phyloP scores from a whole-genome alignment of 1,284 basidiomycete genomes.

The Prillingera fragicola region DNA sequence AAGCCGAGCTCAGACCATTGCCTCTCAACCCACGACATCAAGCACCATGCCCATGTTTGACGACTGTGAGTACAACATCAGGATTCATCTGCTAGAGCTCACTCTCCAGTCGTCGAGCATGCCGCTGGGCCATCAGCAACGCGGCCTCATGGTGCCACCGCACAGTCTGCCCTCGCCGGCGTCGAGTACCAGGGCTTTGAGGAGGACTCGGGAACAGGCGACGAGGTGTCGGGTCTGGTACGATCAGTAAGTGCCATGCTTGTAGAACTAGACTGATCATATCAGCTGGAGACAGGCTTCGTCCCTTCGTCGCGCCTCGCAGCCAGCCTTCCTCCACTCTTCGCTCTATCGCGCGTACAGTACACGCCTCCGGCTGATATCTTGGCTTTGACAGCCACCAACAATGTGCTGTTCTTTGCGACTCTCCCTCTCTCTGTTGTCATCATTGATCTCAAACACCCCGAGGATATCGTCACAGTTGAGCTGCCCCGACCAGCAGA shows the following conservation, averaged over 20 bases:
- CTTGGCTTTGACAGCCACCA: constrained; percentile 70
- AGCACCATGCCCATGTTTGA: constrained; percentile 62
- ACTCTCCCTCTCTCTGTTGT: constrained; percentile 69
- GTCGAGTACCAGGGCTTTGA: constrained; percentile 84
- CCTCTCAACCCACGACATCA: background rate
- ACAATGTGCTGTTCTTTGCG: constrained; percentile 79
- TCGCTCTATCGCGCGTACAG: constrained; percentile 80
- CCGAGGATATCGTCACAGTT: constrained; percentile 72
- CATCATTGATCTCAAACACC: constrained; percentile 74
- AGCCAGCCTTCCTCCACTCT: constrained; percentile 58
- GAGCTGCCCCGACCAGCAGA: constrained; percentile 58
- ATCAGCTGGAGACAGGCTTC: constrained; percentile 49
- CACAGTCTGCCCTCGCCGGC: constrained; percentile 49
- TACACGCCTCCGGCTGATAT: constrained; percentile 77
- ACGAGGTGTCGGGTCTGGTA: constrained; percentile 28
- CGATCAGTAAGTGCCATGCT: constrained; percentile 26
- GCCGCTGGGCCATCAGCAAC: constrained; percentile 53
- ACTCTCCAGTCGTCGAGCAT: constrained; percentile 71
- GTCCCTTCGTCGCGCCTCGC: constrained; percentile 38
- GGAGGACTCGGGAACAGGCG: constrained; percentile 49
- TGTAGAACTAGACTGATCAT: constrained; percentile 11
- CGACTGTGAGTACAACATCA: constrained; percentile 59
- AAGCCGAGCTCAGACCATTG: too few relatives aligned
- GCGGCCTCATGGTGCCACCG: constrained; percentile 15
- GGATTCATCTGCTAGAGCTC: constrained; percentile 1